These are phyloP conservation scores for Colletotrichum tabaci DNA, from an alignment of 2,329 filamentous ascomycete genomes.

Conservation along the genomic window DNA sequence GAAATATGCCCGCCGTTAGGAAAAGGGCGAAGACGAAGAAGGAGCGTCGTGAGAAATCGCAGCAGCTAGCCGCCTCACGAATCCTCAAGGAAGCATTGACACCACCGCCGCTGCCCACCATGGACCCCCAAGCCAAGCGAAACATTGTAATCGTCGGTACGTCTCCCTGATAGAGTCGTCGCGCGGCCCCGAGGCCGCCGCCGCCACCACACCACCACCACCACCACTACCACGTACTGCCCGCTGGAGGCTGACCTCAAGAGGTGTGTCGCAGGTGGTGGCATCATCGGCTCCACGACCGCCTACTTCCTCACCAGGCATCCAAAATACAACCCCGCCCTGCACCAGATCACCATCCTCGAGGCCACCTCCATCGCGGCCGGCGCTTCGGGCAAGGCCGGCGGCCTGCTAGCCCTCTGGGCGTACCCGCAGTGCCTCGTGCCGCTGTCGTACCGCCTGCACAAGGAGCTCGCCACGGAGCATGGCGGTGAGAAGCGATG, in stretches of 20 bases:
- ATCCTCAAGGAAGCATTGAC: slow-evolving; percentile 26
- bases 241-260: slow-evolving; percentile 21
- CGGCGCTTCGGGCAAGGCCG: slow-evolving; percentile 95
- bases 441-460: slow-evolving; percentile 86
- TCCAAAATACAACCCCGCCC: slow-evolving; percentile 80
- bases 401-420: slow-evolving; percentile 91
- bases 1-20: slow-evolving; percentile 34
- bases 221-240: no score
- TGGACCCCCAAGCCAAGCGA: slow-evolving; percentile 48
- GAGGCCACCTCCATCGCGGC: slow-evolving; percentile 89
- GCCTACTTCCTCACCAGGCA: slow-evolving; percentile 94
- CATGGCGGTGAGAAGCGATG: slow-evolving; percentile 84
- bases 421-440: slow-evolving; percentile 90
- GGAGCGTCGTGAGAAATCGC: slow-evolving; percentile 15
- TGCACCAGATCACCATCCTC: slow-evolving; percentile 86
- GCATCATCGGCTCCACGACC: slow-evolving; percentile 92
- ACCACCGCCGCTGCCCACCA: slow-evolving; percentile 12
- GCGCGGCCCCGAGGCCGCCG: background rate
- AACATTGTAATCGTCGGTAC: slow-evolving; percentile 67
- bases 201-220: no score
- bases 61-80: slow-evolving; percentile 2
- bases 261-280: slow-evolving; percentile 75
- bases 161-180: slow-evolving; percentile 42
- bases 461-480: slow-evolving; percentile 86
- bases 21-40: slow-evolving; percentile 31